Evolutionary conservation across 2,329 filamentous ascomycete species (phyloP), one percentile per base, ranked within the genome.

Genomic region (Pleoardoris graminearum): DNA sequence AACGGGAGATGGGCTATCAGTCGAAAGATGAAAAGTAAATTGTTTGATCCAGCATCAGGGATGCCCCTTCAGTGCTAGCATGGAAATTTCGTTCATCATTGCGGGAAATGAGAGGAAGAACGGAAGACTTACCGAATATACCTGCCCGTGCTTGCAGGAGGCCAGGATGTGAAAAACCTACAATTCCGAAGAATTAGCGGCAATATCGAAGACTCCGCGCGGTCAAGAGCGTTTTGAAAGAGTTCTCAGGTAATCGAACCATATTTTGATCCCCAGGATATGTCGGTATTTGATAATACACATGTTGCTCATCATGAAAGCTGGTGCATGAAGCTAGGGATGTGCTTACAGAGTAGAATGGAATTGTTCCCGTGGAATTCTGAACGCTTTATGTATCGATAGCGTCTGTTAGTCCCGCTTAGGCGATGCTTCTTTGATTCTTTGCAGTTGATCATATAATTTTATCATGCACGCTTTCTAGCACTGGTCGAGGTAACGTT

Each of bases 251-350:
- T 72, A 72, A 72, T 71, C 68, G 69, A 72, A 72, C 69, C 65
- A 66, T 44, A 60, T 63, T 67, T 69, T 64, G 53, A 58, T 72
- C 68, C 69, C 67, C 69, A 71, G 55, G 53, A 57, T 59, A 61
- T 59, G 68, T 72, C 70, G 69, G 69, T 60, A 72, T 72, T 72
- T 72, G 69, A 72, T 72, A 71, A 68, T 72, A 72, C 61, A 58
- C 60, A 64, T 53, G 59, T 69, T 71, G 66, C 60, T 72, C 70
- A 72, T 72, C 69, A 66, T 69, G 43, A 65, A 37, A 33, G 27
- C 25, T 29, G 39, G 19, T 36, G 19, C 12, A 12, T 36, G 21
- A 19, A 22, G 16, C 10, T 35, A 2, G 23, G n/a, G 8, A 10
- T 37, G 11, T 8, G 6, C 32, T 50, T 33, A 44, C 48, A 32